Percentiles rank a stretch among this genome's conserved stretches.
phyloP scores from a whole-genome alignment of 2,329 filamentous ascomycete species.

The Colletotrichum coccodes region DNA sequence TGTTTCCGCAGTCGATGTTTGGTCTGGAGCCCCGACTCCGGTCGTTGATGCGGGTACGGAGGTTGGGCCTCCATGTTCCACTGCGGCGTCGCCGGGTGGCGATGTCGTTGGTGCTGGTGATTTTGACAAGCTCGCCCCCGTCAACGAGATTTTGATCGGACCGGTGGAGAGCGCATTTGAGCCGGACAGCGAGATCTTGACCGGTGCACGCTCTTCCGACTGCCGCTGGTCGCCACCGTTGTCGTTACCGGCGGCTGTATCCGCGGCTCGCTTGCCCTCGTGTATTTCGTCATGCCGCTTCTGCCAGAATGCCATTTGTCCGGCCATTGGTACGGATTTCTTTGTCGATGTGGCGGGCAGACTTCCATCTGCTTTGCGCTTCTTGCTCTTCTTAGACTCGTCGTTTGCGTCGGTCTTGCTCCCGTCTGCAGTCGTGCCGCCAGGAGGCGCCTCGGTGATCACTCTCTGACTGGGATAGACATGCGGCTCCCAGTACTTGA shows the following conservation, averaged over 20 bases:
- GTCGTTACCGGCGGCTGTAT: background rate
- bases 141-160: slow-evolving; percentile 46
- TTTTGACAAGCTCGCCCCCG: slow-evolving; percentile 10
- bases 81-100: slow-evolving; percentile 15
- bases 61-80: slow-evolving; percentile 34
- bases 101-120: slow-evolving; percentile 3
- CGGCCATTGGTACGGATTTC: slow-evolving; percentile 52
- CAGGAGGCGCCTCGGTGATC: slow-evolving; percentile 63
- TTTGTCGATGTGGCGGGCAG: slow-evolving; percentile 44
- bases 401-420: slow-evolving; percentile 39
- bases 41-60: slow-evolving; percentile 6
- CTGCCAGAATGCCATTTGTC: slow-evolving; percentile 57
- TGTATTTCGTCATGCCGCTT: slow-evolving; percentile 54
- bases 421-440: slow-evolving; percentile 50
- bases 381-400: slow-evolving; percentile 57
- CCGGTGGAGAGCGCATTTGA: slow-evolving; percentile 5
- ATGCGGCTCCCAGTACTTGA: slow-evolving; percentile 81
- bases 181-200: slow-evolving; percentile 35
- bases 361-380: slow-evolving; percentile 60
- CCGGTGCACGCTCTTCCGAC: slow-evolving; percentile 27
- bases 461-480: slow-evolving; percentile 75
- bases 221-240: background rate
- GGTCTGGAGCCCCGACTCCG: slow-evolving; percentile 13
- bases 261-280: slow-evolving; percentile 30
- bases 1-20: slow-evolving; percentile 6